phyloP scores from a whole-genome alignment of 805 yeast species.

The Priceomyces medius region DNA sequence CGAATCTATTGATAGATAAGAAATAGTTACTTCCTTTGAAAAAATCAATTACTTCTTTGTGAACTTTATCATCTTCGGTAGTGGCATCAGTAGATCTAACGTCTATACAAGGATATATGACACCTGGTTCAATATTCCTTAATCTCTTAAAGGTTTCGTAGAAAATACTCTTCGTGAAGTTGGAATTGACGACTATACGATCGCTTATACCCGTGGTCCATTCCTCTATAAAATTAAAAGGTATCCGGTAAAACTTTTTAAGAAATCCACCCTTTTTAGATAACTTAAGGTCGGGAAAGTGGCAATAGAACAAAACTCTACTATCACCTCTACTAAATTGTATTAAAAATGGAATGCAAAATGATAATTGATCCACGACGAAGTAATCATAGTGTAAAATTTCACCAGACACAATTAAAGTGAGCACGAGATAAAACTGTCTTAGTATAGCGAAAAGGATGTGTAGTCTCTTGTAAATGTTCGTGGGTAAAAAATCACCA shows the following conservation, averaged over 20 bases:
- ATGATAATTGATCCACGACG: slow-evolving; percentile 84
- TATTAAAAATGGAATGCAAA: slow-evolving; percentile 72
- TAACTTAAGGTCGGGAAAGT: slow-evolving; percentile 87
- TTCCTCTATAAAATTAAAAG: slow-evolving; percentile 85
- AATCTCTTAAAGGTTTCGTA: slow-evolving; percentile 55
- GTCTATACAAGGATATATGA: slow-evolving; percentile 80
- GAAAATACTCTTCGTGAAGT: slow-evolving; percentile 74
- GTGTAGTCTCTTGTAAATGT: slow-evolving; percentile 61
- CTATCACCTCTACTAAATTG: slow-evolving; percentile 39
- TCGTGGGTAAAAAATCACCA: slow-evolving; percentile 84
- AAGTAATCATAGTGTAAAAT: slow-evolving; percentile 61
- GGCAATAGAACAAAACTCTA: slow-evolving; percentile 83
- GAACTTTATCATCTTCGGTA: slow-evolving; percentile 20
- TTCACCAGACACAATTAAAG: slow-evolving; percentile 48
- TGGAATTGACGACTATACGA: slow-evolving; percentile 80
- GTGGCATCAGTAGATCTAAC: slow-evolving; percentile 18
- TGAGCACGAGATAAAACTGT: slow-evolving; percentile 64
- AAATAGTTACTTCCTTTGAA: slow-evolving; percentile 44
- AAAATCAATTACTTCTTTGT: slow-evolving; percentile 33
- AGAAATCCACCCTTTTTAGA: slow-evolving; percentile 54
- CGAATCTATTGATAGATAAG: slow-evolving; percentile 85
- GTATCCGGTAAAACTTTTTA: slow-evolving; percentile 67
- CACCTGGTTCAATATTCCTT: slow-evolving; percentile 45
- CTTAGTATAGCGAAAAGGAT: slow-evolving; percentile 82
- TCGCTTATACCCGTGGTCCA: slow-evolving; percentile 77